Conservation (phyloP, 2,329 filamentous ascomycete species). For the Tolypocladium tropicale region DNA sequence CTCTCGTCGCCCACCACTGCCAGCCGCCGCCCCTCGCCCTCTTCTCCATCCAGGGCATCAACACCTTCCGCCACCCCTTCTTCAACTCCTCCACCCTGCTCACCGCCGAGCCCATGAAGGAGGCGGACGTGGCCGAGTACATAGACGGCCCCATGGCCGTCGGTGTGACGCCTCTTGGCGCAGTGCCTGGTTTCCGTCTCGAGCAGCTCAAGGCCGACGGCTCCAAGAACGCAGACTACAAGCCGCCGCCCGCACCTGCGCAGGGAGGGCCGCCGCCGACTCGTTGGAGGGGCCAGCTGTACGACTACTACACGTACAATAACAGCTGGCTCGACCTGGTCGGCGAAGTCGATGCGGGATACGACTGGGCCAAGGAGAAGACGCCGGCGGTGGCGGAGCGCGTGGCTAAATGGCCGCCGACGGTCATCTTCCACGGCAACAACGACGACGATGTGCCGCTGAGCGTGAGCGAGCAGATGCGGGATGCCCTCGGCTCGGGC, state of each 20-base stretch:
- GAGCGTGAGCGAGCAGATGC: slow-evolving; percentile 16
- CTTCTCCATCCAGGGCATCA: slow-evolving; percentile 23
- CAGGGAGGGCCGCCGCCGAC: background rate
- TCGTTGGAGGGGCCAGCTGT: slow-evolving; percentile 13
- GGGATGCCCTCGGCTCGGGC: slow-evolving; percentile 11
- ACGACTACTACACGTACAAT: slow-evolving; percentile 22
- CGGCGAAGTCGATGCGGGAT: slow-evolving; percentile 18
- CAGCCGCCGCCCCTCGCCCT: slow-evolving; percentile 19
- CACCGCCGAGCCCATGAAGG: slow-evolving; percentile 14
- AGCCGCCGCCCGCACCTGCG: background rate
- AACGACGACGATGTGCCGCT: slow-evolving; percentile 17
- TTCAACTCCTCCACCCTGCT: slow-evolving; percentile 22
- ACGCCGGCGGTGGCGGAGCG: slow-evolving; percentile 4
- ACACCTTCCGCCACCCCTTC: slow-evolving; percentile 23
- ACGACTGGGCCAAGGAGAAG: slow-evolving; percentile 15
- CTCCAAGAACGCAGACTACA: slow-evolving; percentile 13
- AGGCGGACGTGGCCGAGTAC: slow-evolving; percentile 12
- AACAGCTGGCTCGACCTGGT: slow-evolving; percentile 18
- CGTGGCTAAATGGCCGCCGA: slow-evolving; percentile 17
- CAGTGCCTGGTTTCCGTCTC: slow-evolving; percentile 11
- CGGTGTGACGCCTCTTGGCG: slow-evolving; percentile 9
- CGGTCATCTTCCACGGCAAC: slow-evolving; percentile 23
- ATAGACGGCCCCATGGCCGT: slow-evolving; percentile 13
- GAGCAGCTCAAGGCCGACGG: slow-evolving; percentile 17
- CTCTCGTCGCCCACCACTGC: slow-evolving; percentile 17